These are phyloP conservation scores for Esteya vermicola DNA, from an alignment of 2,329 filamentous ascomycete genomes.

Conservation along the genomic window DNA sequence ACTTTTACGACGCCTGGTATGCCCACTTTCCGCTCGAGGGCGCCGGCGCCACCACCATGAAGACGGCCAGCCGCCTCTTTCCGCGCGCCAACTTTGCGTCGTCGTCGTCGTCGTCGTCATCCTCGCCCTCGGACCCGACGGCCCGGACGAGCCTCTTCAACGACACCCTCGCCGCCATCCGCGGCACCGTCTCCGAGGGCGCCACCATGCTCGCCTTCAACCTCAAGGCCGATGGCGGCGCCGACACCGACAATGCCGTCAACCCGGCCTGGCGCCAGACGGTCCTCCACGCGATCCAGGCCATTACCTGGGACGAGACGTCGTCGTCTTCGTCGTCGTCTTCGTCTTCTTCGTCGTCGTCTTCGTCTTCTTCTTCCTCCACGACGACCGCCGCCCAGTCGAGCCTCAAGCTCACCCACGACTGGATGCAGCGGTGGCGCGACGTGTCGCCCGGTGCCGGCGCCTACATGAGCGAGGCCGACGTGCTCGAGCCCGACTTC, in stretches of 20 bases:
- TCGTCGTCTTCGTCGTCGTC: too few species aligned
- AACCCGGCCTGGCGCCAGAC: conserved; percentile 35
- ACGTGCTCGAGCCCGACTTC: conserved; percentile 19
- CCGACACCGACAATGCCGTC: conserved; percentile 24
- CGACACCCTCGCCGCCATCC: conserved; percentile 17
- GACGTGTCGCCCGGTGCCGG: conserved; percentile 19
- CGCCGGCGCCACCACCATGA: conserved; percentile 16
- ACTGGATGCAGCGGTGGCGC: conserved; percentile 17
- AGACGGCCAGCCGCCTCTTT: conserved; percentile 17
- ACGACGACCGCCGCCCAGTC: conserved; percentile 10
- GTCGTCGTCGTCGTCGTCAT: neutral
- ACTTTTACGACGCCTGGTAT: conserved; percentile 33
- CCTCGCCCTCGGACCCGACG: conserved; percentile 14
- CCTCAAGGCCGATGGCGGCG: conserved; percentile 4
- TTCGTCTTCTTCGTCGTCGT: too few species aligned
- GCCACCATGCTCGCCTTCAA: conserved; percentile 25
- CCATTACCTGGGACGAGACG: conserved; percentile 11
- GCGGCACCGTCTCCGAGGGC: conserved; percentile 23
- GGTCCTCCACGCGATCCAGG: conserved; percentile 21
- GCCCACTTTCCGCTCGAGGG: conserved; percentile 18
- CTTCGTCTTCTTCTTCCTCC: too few species aligned
- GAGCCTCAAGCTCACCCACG: conserved; percentile 15
- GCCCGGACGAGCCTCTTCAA: conserved; percentile 18
- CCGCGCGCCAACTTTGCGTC: conserved; percentile 14
- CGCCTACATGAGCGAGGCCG: conserved; percentile 24